phyloP scores from a whole-genome alignment of 2,329 filamentous ascomycete species.

The Venturiaceae sp. region DNA sequence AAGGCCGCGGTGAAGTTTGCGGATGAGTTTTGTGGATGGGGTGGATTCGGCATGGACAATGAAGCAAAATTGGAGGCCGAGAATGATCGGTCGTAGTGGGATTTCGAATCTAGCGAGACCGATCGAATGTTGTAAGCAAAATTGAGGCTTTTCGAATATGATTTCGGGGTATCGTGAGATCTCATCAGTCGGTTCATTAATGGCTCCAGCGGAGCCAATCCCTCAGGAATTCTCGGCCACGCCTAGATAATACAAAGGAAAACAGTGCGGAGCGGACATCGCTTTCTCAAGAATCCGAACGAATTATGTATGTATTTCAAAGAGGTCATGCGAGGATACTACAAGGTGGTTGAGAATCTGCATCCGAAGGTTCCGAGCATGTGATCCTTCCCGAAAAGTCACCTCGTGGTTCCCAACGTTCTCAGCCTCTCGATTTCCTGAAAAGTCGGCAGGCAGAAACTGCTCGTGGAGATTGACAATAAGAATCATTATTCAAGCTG shows the following conservation, averaged over 20 bases:
- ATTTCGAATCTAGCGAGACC: neutral
- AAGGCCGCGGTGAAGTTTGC: conserved; percentile 62
- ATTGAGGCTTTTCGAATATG: neutral
- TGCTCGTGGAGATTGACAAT: too few species aligned
- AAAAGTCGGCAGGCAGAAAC: too few species aligned
- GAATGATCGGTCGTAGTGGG: neutral
- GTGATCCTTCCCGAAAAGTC: too few species aligned
- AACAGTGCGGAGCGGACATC: neutral
- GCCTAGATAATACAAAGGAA: neutral
- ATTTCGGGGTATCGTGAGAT: too few species aligned
- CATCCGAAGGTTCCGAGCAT: neutral
- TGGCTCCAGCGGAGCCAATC: too few species aligned
- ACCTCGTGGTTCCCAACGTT: too few species aligned
- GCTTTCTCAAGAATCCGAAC: neutral
- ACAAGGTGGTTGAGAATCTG: too few species aligned
- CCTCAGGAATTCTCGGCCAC: too few species aligned
- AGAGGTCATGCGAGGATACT: neutral
- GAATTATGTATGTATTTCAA: neutral
- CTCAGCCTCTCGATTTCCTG: too few species aligned
- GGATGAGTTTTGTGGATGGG: conserved; percentile 65
- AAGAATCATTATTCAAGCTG: too few species aligned
- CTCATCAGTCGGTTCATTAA: too few species aligned
- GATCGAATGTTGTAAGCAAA: neutral
- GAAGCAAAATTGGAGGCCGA: neutral
- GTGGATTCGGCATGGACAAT: conserved; percentile 24